phyloP scores from a whole-genome alignment of 306 rosid species.

The Cucumis sativus region Cucumber_9930_V3 NC_026660.2:20915001-20915500 shows the following conservation, averaged over 20 bases:
- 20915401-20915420: constrained; percentile 7
- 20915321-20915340: constrained; percentile 14
- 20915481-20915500: constrained; percentile 32
- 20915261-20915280: constrained; percentile 10
- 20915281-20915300: constrained; percentile 16
- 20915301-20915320: constrained; percentile 17
- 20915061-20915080: constrained; percentile 11
- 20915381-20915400: constrained; percentile 24
- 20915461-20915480: constrained; percentile 18
- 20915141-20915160: constrained; percentile 11
- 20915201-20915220: neutral
- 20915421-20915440: constrained; percentile 17
- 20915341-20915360: constrained; percentile 8
- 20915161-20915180: constrained; percentile 16
- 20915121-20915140: constrained; percentile 11
- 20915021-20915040: constrained; percentile 27
- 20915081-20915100: constrained; percentile 16
- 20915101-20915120: constrained; percentile 15
- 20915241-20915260: neutral
- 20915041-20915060: constrained; percentile 6
- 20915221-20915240: neutral
- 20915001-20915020: constrained; percentile 18
- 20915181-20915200: neutral
- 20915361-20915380: constrained; percentile 13
- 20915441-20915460: constrained; percentile 18